A percentile compares a stretch with the other conserved stretches of the same genome.
Evolutionary conservation across 2,329 filamentous ascomycete species (phyloP).

Genomic region (Lasiodiplodia sp.): DNA sequence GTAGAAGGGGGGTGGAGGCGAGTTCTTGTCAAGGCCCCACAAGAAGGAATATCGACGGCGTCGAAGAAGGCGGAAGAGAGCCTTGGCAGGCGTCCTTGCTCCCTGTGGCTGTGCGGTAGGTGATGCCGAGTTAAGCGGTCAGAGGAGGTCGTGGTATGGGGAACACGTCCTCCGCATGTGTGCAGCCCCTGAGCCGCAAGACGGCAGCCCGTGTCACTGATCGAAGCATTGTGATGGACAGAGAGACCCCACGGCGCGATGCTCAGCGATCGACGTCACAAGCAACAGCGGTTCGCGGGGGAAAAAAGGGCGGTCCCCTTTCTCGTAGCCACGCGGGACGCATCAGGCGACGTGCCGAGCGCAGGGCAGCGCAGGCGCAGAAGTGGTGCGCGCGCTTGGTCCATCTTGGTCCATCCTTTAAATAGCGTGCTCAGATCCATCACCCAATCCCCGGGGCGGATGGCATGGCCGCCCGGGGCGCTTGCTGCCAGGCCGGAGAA

Average conservation of each 20-base stretch:
- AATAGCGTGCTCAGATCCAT: constrained; percentile 19
- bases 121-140: not conserved
- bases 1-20: not conserved
- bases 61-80: constrained; percentile 2
- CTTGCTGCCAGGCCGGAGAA: constrained; percentile 4
- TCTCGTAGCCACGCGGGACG: not conserved
- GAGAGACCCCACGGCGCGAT: not conserved
- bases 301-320: not conserved
- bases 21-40: not conserved
- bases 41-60: not conserved
- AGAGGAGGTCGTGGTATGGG: not conserved
- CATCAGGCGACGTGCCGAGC: constrained; percentile 2
- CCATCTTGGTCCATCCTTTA: constrained; percentile 5
- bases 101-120: constrained; percentile 19
- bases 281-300: not conserved
- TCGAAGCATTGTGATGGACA: constrained; percentile 14
- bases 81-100: constrained; percentile 3
- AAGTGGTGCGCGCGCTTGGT: not conserved
- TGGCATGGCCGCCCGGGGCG: constrained; percentile 13
- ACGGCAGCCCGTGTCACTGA: not conserved
- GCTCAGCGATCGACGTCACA: constrained; percentile 16
- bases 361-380: not conserved
- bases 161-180: constrained; percentile 1
- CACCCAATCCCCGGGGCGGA: constrained; percentile 10
- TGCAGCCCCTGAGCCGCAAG: constrained; percentile 6